These are phyloP conservation scores for Diaporthe vaccinii DNA, from an alignment of 2,329 filamentous ascomycete species.

Conservation along the genomic window DNA sequence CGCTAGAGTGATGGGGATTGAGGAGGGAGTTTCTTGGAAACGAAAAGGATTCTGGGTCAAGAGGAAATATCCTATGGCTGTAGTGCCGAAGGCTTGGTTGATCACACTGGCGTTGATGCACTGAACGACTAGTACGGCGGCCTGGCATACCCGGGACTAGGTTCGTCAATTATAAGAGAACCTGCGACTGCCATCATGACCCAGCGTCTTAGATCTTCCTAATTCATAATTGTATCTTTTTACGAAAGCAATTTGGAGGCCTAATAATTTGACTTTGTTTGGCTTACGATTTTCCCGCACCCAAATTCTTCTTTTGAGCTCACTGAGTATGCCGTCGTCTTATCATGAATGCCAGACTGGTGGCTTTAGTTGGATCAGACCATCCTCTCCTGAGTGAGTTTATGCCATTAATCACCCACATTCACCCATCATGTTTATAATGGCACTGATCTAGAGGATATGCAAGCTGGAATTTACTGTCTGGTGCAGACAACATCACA, in stretches of 20 bases:
- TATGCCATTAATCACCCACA: too few relatives aligned
- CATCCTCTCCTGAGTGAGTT: not conserved
- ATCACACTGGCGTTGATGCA: not conserved
- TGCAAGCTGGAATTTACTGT: not conserved
- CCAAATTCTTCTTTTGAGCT: not conserved
- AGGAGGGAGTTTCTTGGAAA: not conserved
- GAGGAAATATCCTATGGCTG: not conserved
- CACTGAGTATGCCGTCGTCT: not conserved
- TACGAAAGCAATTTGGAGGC: not conserved
- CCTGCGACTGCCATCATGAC: not conserved
- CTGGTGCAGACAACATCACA: too few relatives aligned
- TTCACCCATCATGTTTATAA: not conserved
- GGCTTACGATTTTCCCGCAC: not conserved
- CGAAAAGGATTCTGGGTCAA: not conserved
- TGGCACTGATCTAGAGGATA: not conserved
- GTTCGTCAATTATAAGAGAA: not conserved
- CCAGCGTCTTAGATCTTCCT: not conserved
- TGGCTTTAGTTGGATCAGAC: not conserved
- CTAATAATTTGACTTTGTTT: not conserved
- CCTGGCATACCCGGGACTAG: not conserved
- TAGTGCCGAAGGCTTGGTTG: not conserved
- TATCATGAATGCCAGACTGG: not conserved
- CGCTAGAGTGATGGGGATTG: not conserved
- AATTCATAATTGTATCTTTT: not conserved
- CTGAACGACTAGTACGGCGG: not conserved